phyloP scores from a whole-genome alignment of 495 filamentous ascomycete genomes.

The Annulohypoxylon nitens region DNA sequence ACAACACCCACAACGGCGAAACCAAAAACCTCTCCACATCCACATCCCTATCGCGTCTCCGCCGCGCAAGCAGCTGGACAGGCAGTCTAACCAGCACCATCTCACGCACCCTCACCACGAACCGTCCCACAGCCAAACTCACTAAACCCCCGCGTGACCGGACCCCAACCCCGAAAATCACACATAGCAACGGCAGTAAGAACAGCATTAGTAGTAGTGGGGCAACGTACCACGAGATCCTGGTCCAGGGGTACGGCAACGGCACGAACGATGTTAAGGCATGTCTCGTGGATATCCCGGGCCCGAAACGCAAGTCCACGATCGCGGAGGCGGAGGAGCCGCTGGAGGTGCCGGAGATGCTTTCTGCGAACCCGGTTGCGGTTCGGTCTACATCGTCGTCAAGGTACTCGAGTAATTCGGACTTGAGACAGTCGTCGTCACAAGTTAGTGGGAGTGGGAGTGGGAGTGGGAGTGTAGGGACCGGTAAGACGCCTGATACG shows the following conservation, averaged over 20 bases:
- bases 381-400: conserved; percentile 7
- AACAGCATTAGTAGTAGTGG: background rate
- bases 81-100: conserved; percentile 47
- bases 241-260: conserved; percentile 60
- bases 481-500: conserved; percentile 63
- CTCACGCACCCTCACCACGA: conserved; percentile 41
- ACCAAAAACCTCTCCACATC: conserved; percentile 9
- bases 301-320: background rate
- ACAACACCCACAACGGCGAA: conserved; percentile 18
- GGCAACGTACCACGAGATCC: conserved; percentile 55
- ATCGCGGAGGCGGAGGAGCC: conserved; percentile 14
- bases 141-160: conserved; percentile 36
- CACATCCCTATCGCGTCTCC: conserved; percentile 11
- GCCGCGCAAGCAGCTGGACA: conserved; percentile 30
- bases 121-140: conserved; percentile 51
- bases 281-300: background rate
- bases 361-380: background rate
- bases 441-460: conserved; percentile 41
- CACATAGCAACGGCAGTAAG: background rate
- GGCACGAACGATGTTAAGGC: conserved; percentile 51
- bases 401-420: conserved; percentile 39
- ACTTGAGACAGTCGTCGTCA: conserved; percentile 40
- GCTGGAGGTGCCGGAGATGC: background rate
- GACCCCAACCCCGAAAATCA: background rate
- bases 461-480: conserved; percentile 52